Conservation (phyloP, 2,329 filamentous ascomycete genomes). For the Claviceps fusiformis region DNA sequence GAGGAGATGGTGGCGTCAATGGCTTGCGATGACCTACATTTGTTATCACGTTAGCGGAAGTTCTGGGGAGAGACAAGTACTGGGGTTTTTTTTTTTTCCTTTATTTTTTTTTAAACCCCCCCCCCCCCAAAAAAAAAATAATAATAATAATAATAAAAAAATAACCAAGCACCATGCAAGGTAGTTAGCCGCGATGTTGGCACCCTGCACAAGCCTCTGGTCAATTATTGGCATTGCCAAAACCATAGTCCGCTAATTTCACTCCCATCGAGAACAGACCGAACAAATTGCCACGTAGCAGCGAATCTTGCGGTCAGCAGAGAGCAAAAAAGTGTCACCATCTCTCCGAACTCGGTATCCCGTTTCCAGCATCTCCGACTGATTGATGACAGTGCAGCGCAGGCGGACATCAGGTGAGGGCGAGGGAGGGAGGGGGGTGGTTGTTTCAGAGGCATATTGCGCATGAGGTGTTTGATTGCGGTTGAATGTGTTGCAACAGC, state of each 20-base stretch:
- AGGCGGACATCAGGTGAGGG: not conserved
- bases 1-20: not conserved
- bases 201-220: not conserved
- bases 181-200: not conserved
- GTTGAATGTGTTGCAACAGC: slow-evolving; percentile 1
- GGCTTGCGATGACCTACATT: not conserved
- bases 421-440: not conserved
- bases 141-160: too few species aligned
- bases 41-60: not conserved
- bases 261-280: not conserved
- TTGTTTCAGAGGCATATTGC: not conserved
- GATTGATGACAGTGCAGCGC: not conserved
- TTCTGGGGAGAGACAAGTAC: not conserved
- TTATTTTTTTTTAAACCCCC: too few species aligned
- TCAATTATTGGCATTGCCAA: not conserved
- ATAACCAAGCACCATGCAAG: not conserved
- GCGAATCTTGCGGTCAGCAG: not conserved
- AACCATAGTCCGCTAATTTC: not conserved
- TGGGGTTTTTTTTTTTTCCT: not conserved
- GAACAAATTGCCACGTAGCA: not conserved
- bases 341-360: slow-evolving; percentile 7
- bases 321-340: not conserved
- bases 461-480: not conserved
- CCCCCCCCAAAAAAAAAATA: not conserved
- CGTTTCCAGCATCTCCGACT: slow-evolving; percentile 10